Conservation (phyloP, 1,284 basidiomycete genomes). For the Psilocybe mexicana region DNA sequence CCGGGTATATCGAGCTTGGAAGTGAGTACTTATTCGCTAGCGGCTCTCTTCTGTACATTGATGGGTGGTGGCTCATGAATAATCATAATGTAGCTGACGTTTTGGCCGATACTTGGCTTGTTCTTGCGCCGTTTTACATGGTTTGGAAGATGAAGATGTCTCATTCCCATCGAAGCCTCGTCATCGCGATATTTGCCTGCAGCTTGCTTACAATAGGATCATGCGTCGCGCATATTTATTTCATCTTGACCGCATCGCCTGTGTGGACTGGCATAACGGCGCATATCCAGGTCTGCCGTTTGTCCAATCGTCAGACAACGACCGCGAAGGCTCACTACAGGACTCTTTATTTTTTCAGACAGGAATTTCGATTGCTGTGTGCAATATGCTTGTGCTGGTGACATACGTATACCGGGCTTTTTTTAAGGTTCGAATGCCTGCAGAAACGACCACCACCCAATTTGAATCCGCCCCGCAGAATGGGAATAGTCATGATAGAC, state of each 20-base stretch:
- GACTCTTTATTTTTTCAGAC: slow-evolving; percentile 9
- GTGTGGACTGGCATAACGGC: slow-evolving; percentile 7
- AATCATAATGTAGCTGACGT: background rate
- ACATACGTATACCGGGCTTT: slow-evolving; percentile 21
- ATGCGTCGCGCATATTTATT: slow-evolving; percentile 16
- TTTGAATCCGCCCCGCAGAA: too few relatives aligned
- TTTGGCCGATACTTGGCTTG: slow-evolving; percentile 16
- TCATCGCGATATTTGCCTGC: slow-evolving; percentile 18
- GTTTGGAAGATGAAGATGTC: slow-evolving; percentile 21
- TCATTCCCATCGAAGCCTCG: slow-evolving; percentile 14
- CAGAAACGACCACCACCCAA: background rate
- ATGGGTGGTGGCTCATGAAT: slow-evolving; percentile 8
- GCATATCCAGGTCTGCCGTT: slow-evolving; percentile 7
- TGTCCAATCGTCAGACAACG: background rate
- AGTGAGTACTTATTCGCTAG: slow-evolving; percentile 15
- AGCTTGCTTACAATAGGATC: slow-evolving; percentile 16
- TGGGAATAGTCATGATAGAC: too few relatives aligned
- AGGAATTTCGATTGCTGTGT: slow-evolving; percentile 20
- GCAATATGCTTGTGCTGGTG: slow-evolving; percentile 25
- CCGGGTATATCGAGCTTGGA: slow-evolving; percentile 17
- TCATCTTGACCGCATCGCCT: slow-evolving; percentile 5
- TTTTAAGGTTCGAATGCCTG: background rate
- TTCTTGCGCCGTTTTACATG: slow-evolving; percentile 17
- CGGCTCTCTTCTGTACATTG: background rate
- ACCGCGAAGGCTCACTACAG: background rate